These are phyloP conservation scores for Phytopythium chamaehyphon DNA, from an alignment of 352 stramenopile species.

Conservation along the genomic window DNA sequence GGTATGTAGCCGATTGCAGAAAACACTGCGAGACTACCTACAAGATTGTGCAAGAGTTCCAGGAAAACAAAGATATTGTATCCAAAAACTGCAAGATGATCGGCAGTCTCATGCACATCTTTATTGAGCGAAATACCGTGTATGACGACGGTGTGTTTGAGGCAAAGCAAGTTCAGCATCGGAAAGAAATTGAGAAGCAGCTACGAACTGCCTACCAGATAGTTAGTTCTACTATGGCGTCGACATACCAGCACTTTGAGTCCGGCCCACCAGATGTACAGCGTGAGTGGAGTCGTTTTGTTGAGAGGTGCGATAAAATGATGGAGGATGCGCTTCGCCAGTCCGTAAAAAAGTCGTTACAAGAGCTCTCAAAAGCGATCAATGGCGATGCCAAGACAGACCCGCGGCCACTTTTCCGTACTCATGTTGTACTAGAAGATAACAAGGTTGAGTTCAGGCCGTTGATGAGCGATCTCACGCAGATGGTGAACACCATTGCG, in stretches of 20 bases:
- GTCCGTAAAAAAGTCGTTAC: conserved; percentile 93
- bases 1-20: conserved; percentile 89
- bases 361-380: conserved; percentile 92
- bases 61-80: conserved; percentile 88
- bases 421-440: conserved; percentile 93
- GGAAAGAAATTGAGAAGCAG: conserved; percentile 76
- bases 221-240: conserved; percentile 87
- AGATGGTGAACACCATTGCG: conserved; percentile 93
- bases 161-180: conserved; percentile 88
- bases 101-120: conserved; percentile 83
- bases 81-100: conserved; percentile 90
- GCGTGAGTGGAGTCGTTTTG: conserved; percentile 90
- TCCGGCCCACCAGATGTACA: conserved; percentile 88
- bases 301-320: conserved; percentile 88
- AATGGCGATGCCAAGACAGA: conserved; percentile 92
- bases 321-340: conserved; percentile 89
- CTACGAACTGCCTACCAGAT: conserved; percentile 72
- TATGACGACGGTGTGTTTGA: conserved; percentile 94
- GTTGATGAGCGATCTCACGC: conserved; percentile 92
- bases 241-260: conserved; percentile 92
- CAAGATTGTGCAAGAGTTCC: conserved; percentile 88
- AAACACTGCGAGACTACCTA: conserved; percentile 87
- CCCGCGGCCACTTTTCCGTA: conserved; percentile 89
- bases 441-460: conserved; percentile 92
- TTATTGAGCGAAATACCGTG: conserved; percentile 91